These are phyloP conservation scores for Russula ochroleuca DNA, from an alignment of 768 basidiomycete species.

Conservation along the genomic window DNA sequence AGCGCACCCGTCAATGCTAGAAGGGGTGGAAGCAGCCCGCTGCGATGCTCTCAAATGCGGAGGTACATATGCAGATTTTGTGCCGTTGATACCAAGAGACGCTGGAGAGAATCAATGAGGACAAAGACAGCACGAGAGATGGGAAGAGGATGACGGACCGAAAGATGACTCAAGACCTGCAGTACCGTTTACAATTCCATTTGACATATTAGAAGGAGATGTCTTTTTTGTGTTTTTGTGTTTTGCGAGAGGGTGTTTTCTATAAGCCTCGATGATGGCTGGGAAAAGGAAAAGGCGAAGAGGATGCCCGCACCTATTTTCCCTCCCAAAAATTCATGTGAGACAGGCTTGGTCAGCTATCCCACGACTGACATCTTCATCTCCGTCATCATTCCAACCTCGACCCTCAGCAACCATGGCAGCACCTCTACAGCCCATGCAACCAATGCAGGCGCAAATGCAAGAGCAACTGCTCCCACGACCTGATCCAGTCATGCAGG, in stretches of 20 bases:
- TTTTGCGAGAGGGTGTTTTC: conserved; percentile 33
- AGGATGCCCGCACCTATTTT: neutral
- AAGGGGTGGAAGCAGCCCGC: conserved; percentile 68
- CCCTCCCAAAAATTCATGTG: conserved; percentile 23
- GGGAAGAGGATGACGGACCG: conserved; percentile 35
- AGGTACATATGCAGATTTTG: conserved; percentile 81
- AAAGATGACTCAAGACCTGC: conserved; percentile 71
- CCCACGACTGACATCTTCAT: neutral
- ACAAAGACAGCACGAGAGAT: neutral
- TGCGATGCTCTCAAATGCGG: conserved; percentile 82
- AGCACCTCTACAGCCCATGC: conserved; percentile 34
- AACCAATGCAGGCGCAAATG: conserved; percentile 26
- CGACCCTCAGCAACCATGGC: conserved; percentile 34
- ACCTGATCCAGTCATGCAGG: conserved; percentile 71
- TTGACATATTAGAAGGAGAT: conserved; percentile 67
- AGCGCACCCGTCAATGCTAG: conserved; percentile 49
- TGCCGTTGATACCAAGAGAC: conserved; percentile 65
- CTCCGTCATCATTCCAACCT: neutral
- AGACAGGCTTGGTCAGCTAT: conserved; percentile 25
- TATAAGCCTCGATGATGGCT: conserved; percentile 38
- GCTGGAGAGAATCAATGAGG: conserved; percentile 40
- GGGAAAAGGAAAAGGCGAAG: conserved; percentile 30
- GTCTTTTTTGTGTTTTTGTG: conserved; percentile 17
- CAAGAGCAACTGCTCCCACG: conserved; percentile 46
- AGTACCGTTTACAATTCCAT: conserved; percentile 82